These are phyloP conservation scores for Aspergillus hancockii DNA, from an alignment of 495 filamentous ascomycete genomes.

Conservation along the genomic window DNA sequence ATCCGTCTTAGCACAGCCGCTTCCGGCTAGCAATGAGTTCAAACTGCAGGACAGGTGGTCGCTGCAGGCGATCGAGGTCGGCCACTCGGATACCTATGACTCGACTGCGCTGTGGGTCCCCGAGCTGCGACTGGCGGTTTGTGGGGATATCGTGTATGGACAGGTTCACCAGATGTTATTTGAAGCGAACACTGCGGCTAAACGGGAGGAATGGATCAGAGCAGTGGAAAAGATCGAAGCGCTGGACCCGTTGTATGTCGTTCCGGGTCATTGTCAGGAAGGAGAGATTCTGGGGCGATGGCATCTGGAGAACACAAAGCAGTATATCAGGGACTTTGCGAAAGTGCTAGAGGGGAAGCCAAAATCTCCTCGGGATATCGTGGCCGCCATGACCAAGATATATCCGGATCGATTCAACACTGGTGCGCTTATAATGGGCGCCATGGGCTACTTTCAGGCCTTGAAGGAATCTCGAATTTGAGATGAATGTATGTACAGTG, in stretches of 20 bases:
- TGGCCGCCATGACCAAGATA: slow-evolving; percentile 12
- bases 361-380: slow-evolving; percentile 13
- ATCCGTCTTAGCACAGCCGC: slow-evolving; percentile 10
- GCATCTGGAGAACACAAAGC: slow-evolving; percentile 13
- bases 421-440: slow-evolving; percentile 10
- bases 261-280: slow-evolving; percentile 16
- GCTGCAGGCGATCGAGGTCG: slow-evolving; percentile 27
- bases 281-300: slow-evolving; percentile 12
- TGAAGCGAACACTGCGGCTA: slow-evolving; percentile 28
- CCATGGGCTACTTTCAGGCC: slow-evolving; percentile 6
- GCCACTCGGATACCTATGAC: slow-evolving; percentile 34
- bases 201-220: slow-evolving; percentile 33
- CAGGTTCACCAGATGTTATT: slow-evolving; percentile 34
- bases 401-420: slow-evolving; percentile 18
- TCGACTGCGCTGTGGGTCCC: slow-evolving; percentile 33
- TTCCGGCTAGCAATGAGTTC: slow-evolving; percentile 18
- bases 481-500: not conserved
- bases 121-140: slow-evolving; percentile 28
- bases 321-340: slow-evolving; percentile 16
- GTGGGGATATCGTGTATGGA: slow-evolving; percentile 40
- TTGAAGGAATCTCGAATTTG: slow-evolving; percentile 8
- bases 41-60: slow-evolving; percentile 26
- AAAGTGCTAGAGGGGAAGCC: slow-evolving; percentile 1
- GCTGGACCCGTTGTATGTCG: slow-evolving; percentile 21
- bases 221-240: slow-evolving; percentile 35